Evolutionary conservation across 1,284 basidiomycete species (phyloP).

Genomic region (Leccinum pachyderme): DNA sequence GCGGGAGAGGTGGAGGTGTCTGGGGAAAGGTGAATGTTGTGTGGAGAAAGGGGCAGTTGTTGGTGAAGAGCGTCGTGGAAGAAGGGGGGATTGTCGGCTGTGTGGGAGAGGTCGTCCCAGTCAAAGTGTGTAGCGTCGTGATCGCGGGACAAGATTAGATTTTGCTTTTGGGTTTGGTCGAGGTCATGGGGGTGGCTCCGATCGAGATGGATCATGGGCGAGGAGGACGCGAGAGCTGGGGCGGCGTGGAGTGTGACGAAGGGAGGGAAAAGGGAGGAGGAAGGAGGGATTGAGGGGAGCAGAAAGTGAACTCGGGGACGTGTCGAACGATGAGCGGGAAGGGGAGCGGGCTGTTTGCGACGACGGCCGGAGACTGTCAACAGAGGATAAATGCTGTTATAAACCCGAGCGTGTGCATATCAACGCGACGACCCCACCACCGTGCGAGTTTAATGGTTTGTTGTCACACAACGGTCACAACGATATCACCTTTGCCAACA

Average conservation of each 20-base stretch:
- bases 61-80: conserved; percentile 29
- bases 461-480: conserved; percentile 22
- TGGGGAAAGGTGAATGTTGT: conserved; percentile 22
- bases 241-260: not conserved
- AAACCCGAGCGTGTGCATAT: conserved; percentile 33
- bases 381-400: conserved; percentile 27
- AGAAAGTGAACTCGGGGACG: conserved; percentile 5
- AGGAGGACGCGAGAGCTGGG: conserved; percentile 1
- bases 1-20: conserved; percentile 28
- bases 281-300: not conserved
- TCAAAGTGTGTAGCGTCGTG: conserved; percentile 39
- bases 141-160: conserved; percentile 45
- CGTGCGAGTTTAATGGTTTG: conserved; percentile 26
- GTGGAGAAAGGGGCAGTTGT: conserved; percentile 25
- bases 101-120: conserved; percentile 40
- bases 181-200: conserved; percentile 46
- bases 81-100: conserved; percentile 33
- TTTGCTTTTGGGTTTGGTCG: conserved; percentile 42
- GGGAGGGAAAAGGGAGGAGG: conserved; percentile 1
- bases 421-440: conserved; percentile 17
- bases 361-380: conserved; percentile 11
- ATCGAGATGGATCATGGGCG: conserved; percentile 61
- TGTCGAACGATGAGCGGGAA: conserved; percentile 1
- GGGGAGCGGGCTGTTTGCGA: not conserved
- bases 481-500: conserved; percentile 20